phyloP scores from a whole-genome alignment of 345 rosid genomes.

The Turritis glabra region DNA sequence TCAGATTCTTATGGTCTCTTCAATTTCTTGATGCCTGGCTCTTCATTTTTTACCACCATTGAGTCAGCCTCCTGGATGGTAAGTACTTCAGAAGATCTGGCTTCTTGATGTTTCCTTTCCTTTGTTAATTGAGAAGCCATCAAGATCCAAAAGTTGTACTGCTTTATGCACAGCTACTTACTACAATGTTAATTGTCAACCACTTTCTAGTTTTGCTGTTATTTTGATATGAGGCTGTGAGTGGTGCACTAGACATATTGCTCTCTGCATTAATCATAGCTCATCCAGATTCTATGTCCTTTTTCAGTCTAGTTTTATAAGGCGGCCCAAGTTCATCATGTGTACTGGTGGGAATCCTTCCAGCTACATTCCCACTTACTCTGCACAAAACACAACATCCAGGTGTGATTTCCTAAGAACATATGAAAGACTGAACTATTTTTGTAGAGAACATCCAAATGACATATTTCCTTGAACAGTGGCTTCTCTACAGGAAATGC shows the following conservation, averaged over 20 bases:
- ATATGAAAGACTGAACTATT: not conserved
- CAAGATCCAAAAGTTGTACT: not conserved
- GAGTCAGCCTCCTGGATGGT: slow-evolving; percentile 92
- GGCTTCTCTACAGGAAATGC: slow-evolving; percentile 74
- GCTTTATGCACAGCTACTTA: not conserved
- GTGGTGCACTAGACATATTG: not conserved
- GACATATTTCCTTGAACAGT: slow-evolving; percentile 45
- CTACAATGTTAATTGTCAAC: not conserved
- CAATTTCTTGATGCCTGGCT: slow-evolving; percentile 81
- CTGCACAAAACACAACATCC: slow-evolving; percentile 58
- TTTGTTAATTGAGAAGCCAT: not conserved
- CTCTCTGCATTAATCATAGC: not conserved
- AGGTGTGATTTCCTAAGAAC: slow-evolving; percentile 45
- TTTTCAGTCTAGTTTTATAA: slow-evolving; percentile 71
- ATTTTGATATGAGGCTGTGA: slow-evolving; percentile 11
- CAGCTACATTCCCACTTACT: slow-evolving; percentile 67
- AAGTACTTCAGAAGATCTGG: slow-evolving; percentile 37
- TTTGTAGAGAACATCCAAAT: slow-evolving; percentile 9
- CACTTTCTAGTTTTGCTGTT: not conserved
- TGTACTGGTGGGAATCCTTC: slow-evolving; percentile 83
- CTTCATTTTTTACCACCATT: slow-evolving; percentile 73
- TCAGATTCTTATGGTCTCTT: slow-evolving; percentile 82
- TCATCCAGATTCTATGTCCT: not conserved
- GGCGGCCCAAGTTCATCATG: slow-evolving; percentile 86
- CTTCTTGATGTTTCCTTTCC: not conserved